A percentile compares a stretch with the other conserved stretches of the same genome.
phyloP scores from a whole-genome alignment of 2,329 filamentous ascomycete species.

The Bipolaris zeicola region DNA sequence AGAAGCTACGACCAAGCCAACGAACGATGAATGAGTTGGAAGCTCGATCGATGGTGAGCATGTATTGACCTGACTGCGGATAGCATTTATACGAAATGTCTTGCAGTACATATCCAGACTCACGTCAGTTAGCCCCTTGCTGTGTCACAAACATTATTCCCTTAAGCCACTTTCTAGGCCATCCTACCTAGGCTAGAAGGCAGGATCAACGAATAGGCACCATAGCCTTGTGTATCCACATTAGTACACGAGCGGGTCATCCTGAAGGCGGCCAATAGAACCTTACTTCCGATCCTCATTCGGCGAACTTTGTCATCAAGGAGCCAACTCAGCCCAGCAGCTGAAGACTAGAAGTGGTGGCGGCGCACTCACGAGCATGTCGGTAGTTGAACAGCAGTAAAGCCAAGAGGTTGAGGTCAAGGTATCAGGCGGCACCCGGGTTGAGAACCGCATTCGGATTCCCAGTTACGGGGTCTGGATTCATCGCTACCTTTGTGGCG shows the following conservation, averaged over 20 bases:
- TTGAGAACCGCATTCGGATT: slow-evolving; percentile 4
- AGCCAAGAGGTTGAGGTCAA: slow-evolving; percentile 16
- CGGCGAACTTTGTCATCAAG: slow-evolving; percentile 1
- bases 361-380: slow-evolving; percentile 14
- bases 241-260: not conserved
- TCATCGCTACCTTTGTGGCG: slow-evolving; percentile 1
- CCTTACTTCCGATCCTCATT: not conserved
- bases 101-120: not conserved
- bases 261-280: not conserved
- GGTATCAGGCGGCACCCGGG: slow-evolving; percentile 5
- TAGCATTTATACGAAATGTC: slow-evolving; percentile 24
- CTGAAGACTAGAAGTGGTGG: slow-evolving; percentile 11
- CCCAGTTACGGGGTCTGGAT: not conserved
- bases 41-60: slow-evolving; percentile 12
- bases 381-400: slow-evolving; percentile 18
- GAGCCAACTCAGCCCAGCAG: slow-evolving; percentile 12
- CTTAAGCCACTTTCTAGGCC: not conserved
- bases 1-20: slow-evolving; percentile 15
- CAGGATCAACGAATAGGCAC: slow-evolving; percentile 2
- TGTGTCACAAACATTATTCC: slow-evolving; percentile 8
- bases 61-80: slow-evolving; percentile 10
- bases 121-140: slow-evolving; percentile 7
- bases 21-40: slow-evolving; percentile 12
- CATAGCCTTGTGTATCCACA: not conserved
- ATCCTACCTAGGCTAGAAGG: slow-evolving; percentile 1